phyloP scores from a whole-genome alignment of 2,329 filamentous ascomycete species.

The Cordyceps javanica region DNA sequence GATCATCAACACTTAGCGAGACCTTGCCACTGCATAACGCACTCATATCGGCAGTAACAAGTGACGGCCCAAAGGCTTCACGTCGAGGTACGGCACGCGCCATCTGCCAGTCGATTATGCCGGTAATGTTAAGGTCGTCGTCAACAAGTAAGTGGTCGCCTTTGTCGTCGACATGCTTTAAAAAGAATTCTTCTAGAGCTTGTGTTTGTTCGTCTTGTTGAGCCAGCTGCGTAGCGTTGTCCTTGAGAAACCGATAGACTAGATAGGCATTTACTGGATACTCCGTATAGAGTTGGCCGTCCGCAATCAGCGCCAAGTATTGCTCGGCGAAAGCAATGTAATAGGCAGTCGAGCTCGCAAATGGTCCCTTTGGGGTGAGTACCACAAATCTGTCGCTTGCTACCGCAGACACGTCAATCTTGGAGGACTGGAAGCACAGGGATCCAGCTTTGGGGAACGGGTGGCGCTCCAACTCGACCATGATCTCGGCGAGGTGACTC shows the following conservation, averaged over 20 bases:
- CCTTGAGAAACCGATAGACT: constrained; percentile 32
- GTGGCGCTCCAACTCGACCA: constrained; percentile 22
- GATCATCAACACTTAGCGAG: constrained; percentile 14
- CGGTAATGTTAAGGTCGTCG: constrained; percentile 34
- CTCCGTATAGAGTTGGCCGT: constrained; percentile 23
- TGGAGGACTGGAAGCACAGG: constrained; percentile 13
- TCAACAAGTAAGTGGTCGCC: constrained; percentile 38
- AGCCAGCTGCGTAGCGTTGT: constrained; percentile 16
- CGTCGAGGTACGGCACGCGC: not conserved
- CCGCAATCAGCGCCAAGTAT: constrained; percentile 23
- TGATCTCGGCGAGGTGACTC: constrained; percentile 22
- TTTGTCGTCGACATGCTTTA: constrained; percentile 36
- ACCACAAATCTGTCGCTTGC: constrained; percentile 25
- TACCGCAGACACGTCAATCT: constrained; percentile 17
- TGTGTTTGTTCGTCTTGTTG: not conserved
- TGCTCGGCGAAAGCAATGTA: constrained; percentile 21
- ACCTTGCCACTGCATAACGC: not conserved
- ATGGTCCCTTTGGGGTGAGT: constrained; percentile 18
- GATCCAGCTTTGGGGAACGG: constrained; percentile 22
- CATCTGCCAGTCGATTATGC: constrained; percentile 15
- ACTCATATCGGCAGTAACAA: not conserved
- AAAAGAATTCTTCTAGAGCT: not conserved
- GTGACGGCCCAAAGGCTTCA: constrained; percentile 8
- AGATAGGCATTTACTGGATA: constrained; percentile 25
- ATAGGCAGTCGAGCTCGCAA: constrained; percentile 14